These are phyloP conservation scores for Dendrobium catenatum DNA, from an alignment of 106 monocot genomes.

Conservation along the genomic window DNA sequence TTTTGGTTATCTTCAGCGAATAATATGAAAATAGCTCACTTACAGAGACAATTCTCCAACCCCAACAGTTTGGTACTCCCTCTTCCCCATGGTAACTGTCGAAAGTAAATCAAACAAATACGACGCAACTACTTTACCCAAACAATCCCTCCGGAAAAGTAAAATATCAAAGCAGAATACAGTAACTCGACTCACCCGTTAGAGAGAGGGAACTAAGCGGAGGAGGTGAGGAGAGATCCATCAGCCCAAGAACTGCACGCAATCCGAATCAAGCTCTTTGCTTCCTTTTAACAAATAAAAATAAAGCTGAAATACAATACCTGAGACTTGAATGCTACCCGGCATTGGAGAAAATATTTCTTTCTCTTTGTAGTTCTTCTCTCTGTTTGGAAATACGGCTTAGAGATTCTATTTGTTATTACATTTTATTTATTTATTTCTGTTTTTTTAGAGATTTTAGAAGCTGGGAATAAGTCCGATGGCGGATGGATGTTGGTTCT, in stretches of 20 bases:
- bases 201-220: slow-evolving; percentile 16
- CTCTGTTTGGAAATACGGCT: neutral
- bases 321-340: slow-evolving; percentile 55
- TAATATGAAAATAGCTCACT: slow-evolving; percentile 10
- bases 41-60: slow-evolving; percentile 56
- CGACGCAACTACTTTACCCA: neutral
- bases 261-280: no score
- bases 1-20: neutral
- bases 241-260: slow-evolving; percentile 37
- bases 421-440: no score
- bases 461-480: neutral
- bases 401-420: no score
- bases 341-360: slow-evolving; percentile 30
- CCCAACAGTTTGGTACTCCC: slow-evolving; percentile 36
- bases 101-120: neutral
- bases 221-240: slow-evolving; percentile 29
- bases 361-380: neutral
- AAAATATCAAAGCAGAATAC: no score
- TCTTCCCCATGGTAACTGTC: slow-evolving; percentile 71
- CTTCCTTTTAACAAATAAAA: neutral
- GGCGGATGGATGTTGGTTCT: neutral
- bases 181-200: slow-evolving; percentile 31
- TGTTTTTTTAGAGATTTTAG: no score
- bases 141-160: neutral
- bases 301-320: slow-evolving; percentile 11